These are phyloP conservation scores for Nemania sp. DNA, from an alignment of 2,329 filamentous ascomycete species.

Conservation along the genomic window DNA sequence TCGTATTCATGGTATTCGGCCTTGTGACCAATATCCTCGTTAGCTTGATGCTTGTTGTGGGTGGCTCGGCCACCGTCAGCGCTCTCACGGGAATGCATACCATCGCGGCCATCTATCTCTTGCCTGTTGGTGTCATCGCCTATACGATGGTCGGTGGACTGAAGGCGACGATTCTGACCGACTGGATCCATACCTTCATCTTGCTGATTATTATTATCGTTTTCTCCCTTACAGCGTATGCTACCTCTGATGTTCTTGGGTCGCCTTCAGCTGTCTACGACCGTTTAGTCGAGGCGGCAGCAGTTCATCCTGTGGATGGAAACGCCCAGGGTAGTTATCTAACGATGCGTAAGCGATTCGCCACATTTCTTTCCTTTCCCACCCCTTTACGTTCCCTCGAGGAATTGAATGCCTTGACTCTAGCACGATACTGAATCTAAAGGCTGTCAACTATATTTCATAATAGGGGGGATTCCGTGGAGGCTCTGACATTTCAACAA, in stretches of 20 bases:
- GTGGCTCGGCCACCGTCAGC: constrained; percentile 75
- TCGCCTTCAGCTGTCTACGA: constrained; percentile 81
- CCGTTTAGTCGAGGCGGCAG: constrained; percentile 69
- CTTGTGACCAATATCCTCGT: constrained; percentile 86
- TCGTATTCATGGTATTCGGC: constrained; percentile 81
- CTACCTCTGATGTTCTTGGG: constrained; percentile 72
- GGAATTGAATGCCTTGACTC: neutral
- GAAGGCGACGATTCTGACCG: constrained; percentile 85
- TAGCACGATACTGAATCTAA: no score
- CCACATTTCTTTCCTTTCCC: no score
- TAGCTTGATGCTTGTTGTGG: constrained; percentile 85
- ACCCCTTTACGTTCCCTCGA: no score
- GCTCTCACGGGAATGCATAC: constrained; percentile 75
- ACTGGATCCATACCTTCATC: constrained; percentile 85
- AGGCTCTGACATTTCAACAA: no score
- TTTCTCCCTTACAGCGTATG: constrained; percentile 82
- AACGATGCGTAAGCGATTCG: constrained; percentile 66
- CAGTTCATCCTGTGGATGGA: constrained; percentile 73
- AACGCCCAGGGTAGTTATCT: constrained; percentile 83
- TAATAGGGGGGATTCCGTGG: no score
- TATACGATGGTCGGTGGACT: constrained; percentile 63
- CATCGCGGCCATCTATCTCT: constrained; percentile 80
- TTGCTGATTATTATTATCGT: constrained; percentile 83
- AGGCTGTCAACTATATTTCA: no score
- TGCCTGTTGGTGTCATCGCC: constrained; percentile 78